These are phyloP conservation scores for Letharia lupina DNA, from an alignment of 495 filamentous ascomycete species.

Conservation along the genomic window DNA sequence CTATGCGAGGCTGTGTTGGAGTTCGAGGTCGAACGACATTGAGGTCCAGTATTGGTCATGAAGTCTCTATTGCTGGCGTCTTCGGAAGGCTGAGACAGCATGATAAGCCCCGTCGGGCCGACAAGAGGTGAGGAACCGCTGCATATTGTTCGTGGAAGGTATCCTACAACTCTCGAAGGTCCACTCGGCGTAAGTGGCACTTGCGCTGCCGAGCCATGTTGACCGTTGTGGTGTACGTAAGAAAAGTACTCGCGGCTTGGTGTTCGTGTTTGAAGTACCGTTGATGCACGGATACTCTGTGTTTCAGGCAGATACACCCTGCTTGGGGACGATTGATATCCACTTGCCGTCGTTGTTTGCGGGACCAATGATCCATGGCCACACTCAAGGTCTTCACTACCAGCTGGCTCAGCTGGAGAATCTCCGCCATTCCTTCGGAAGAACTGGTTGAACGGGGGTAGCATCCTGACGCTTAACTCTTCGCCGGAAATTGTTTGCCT, in stretches of 20 bases:
- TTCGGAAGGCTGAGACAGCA: not conserved
- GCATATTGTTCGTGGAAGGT: not conserved
- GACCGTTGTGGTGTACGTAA: not conserved
- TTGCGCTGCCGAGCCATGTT: not conserved
- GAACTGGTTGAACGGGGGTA: not conserved
- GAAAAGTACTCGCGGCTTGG: not conserved
- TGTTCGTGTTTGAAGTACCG: not conserved
- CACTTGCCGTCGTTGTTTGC: not conserved
- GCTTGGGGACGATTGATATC: not conserved
- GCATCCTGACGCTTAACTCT: not conserved
- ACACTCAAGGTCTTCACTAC: conserved; percentile 1
- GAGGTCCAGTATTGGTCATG: not conserved
- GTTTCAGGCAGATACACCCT: not conserved
- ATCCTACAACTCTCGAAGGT: not conserved
- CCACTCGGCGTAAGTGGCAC: not conserved
- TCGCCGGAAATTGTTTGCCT: not conserved
- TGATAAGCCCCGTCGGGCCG: not conserved
- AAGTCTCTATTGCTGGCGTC: not conserved
- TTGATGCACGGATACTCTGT: not conserved
- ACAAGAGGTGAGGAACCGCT: not conserved
- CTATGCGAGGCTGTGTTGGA: not conserved
- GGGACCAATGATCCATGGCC: not conserved
- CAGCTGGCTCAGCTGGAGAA: not conserved
- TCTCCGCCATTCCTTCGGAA: not conserved
- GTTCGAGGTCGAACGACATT: not conserved